Conservation (phyloP, 352 stramenopile species). For the Globisporangium megalacanthum region DNA sequence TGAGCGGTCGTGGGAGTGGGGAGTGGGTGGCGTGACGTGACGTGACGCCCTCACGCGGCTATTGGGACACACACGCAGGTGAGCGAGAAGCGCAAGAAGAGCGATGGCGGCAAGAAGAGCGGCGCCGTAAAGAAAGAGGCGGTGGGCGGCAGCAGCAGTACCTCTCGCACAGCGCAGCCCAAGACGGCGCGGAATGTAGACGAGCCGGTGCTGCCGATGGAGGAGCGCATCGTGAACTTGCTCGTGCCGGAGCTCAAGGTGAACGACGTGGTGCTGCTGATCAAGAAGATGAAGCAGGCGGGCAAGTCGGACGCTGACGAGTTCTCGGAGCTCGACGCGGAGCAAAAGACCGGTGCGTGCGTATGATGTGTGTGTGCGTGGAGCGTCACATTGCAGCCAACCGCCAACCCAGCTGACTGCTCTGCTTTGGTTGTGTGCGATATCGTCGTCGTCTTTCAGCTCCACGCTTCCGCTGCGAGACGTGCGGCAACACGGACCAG, state of each 20-base stretch:
- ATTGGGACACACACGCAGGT: too few species aligned
- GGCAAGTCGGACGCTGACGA: slow-evolving; percentile 86
- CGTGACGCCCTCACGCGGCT: too few species aligned
- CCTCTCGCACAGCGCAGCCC: too few species aligned
- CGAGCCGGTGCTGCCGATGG: slow-evolving; percentile 70
- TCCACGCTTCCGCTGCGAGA: slow-evolving; percentile 79
- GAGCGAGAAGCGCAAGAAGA: too few species aligned
- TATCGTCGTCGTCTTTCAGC: too few species aligned
- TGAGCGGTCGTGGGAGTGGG: too few species aligned
- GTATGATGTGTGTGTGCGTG: too few species aligned
- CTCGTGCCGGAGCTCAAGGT: slow-evolving; percentile 83
- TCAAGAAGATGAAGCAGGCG: slow-evolving; percentile 87
- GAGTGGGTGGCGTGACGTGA: too few species aligned
- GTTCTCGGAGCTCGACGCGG: slow-evolving; percentile 80
- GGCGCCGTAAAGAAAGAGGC: slow-evolving; percentile 32
- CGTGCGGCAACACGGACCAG: slow-evolving; percentile 84
- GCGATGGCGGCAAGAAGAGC: slow-evolving; percentile 23
- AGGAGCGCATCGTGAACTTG: slow-evolving; percentile 85
- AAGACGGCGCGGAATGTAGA: slow-evolving; percentile 36
- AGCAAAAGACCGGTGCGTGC: slow-evolving; percentile 72
- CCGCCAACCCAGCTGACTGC: too few species aligned
- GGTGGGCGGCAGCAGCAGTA: slow-evolving; percentile 11
- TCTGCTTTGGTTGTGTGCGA: too few species aligned
- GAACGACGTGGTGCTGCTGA: slow-evolving; percentile 83
- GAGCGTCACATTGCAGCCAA: too few species aligned